Evolutionary conservation across 2,329 filamentous ascomycete species (phyloP).

Genomic region (Diaporthe citriasiana): DNA sequence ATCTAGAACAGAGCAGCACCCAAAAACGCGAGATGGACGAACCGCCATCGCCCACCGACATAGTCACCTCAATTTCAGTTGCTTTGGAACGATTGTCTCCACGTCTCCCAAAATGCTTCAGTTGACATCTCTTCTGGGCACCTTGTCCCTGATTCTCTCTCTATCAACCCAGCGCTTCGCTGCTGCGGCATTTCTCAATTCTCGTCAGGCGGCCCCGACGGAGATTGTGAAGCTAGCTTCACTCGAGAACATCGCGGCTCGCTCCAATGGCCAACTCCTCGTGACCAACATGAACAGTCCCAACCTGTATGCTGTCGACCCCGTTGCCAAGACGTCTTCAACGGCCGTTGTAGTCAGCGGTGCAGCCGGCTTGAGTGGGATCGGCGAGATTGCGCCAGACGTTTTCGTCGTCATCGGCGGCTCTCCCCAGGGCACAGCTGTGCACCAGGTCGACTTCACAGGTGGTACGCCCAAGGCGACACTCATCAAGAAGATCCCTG

Average conservation of each 20-base stretch:
- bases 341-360: slow-evolving; percentile 49
- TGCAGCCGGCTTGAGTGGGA: slow-evolving; percentile 49
- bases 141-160: background rate
- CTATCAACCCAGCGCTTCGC: background rate
- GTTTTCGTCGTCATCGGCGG: slow-evolving; percentile 49
- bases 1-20: slow-evolving; percentile 8
- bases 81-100: background rate
- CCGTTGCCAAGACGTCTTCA: slow-evolving; percentile 47
- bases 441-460: slow-evolving; percentile 50
- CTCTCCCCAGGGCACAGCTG: slow-evolving; percentile 16
- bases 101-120: background rate
- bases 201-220: slow-evolving; percentile 46
- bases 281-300: slow-evolving; percentile 53
- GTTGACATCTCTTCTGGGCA: background rate
- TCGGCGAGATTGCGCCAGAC: slow-evolving; percentile 49
- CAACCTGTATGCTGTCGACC: slow-evolving; percentile 49
- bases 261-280: slow-evolving; percentile 50
- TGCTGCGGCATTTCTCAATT: slow-evolving; percentile 37
- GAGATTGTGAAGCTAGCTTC: slow-evolving; percentile 49
- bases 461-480: slow-evolving; percentile 44
- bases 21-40: background rate
- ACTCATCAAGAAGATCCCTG: slow-evolving; percentile 49
- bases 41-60: background rate
- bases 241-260: slow-evolving; percentile 51
- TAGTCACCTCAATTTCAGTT: background rate